These are phyloP conservation scores for Kodamaea sp. DNA, from an alignment of 1,139 yeast genomes.

Conservation along the genomic window DNA sequence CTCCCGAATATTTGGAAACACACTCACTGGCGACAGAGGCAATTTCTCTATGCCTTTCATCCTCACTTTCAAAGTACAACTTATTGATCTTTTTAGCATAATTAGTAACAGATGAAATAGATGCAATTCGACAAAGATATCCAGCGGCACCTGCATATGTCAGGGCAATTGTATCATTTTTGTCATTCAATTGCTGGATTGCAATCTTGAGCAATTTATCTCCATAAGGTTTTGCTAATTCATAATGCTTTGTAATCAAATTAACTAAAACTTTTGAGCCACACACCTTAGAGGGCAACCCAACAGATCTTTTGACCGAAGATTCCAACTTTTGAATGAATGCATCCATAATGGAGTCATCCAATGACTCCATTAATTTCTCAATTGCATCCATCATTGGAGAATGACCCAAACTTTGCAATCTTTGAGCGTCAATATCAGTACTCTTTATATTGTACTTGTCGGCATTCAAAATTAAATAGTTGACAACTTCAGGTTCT, in stretches of 20 bases:
- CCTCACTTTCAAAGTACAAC: constrained; percentile 62
- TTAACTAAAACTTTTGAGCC: constrained; percentile 75
- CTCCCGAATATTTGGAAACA: constrained; percentile 67
- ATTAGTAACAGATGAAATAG: constrained; percentile 49
- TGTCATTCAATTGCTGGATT: constrained; percentile 57
- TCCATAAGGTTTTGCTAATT: constrained; percentile 55
- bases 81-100: constrained; percentile 51
- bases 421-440: constrained; percentile 74
- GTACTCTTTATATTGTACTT: constrained; percentile 72
- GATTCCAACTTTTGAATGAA: constrained; percentile 47
- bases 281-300: constrained; percentile 87
- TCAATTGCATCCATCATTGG: constrained; percentile 91
- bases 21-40: constrained; percentile 66
- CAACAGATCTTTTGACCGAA: constrained; percentile 68
- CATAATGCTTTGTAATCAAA: constrained; percentile 56
- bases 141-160: constrained; percentile 84
- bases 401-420: constrained; percentile 70
- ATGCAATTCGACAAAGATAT: constrained; percentile 64
- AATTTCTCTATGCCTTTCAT: constrained; percentile 44
- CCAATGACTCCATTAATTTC: constrained; percentile 56
- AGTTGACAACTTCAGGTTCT: constrained; percentile 89
- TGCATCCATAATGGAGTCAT: constrained; percentile 48
- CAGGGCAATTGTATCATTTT: constrained; percentile 67
- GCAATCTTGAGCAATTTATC: constrained; percentile 59
- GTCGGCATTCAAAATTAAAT: constrained; percentile 81